phyloP scores from a whole-genome alignment of 2,329 filamentous ascomycete genomes.

The Apiospora phragmitis region DNA sequence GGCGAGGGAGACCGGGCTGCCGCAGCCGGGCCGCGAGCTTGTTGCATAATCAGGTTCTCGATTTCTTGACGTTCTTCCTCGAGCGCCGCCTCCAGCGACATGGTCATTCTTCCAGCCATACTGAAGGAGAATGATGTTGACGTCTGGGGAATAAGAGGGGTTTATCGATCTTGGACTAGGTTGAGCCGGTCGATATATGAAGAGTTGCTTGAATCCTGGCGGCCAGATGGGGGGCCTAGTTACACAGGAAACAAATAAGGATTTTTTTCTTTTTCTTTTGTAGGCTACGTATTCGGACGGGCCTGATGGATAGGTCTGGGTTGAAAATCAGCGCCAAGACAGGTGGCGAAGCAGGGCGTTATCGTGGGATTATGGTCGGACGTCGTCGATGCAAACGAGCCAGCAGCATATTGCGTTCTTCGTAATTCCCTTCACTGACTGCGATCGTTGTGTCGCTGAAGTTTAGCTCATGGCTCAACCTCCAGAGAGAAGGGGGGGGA shows the following conservation, averaged over 20 bases:
- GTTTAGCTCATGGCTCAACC: conserved; percentile 8
- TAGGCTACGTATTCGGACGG: neutral
- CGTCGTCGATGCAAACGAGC: conserved; percentile 11
- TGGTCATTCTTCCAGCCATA: conserved; percentile 30
- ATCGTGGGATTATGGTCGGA: conserved; percentile 12
- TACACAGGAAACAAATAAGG: neutral
- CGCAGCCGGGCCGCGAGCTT: conserved; percentile 23
- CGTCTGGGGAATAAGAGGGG: neutral
- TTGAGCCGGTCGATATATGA: neutral
- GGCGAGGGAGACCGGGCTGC: conserved; percentile 51
- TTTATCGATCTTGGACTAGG: neutral
- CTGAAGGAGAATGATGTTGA: conserved; percentile 15
- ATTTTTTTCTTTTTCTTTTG: neutral
- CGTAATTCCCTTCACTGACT: neutral
- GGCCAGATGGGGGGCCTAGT: neutral
- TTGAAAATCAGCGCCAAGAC: neutral
- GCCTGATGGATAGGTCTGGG: neutral
- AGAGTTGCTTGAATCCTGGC: neutral
- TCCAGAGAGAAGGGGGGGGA: neutral
- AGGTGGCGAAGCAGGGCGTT: neutral
- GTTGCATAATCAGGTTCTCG: conserved; percentile 32
- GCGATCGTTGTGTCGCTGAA: neutral
- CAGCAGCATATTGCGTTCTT: conserved; percentile 11
- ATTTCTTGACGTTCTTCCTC: conserved; percentile 35
- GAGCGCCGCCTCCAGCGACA: conserved; percentile 35